Base-by-base conservation (phyloP, 1,139 yeast species). In the Suhomyces bribrorum region DNA sequence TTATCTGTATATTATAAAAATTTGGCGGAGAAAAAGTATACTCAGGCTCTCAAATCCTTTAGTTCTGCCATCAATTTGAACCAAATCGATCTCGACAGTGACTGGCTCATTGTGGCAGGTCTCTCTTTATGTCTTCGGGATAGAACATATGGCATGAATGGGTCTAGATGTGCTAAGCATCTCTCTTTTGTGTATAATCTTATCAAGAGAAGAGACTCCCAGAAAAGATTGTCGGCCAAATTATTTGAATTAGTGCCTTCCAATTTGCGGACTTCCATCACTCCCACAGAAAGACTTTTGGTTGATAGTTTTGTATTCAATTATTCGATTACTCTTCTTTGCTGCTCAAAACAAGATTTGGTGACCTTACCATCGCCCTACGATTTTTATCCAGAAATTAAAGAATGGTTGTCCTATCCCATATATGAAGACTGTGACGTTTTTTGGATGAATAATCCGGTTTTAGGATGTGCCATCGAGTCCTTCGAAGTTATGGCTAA, bases 401-500 rank as follows among this genome's bases (percentile, higher is more conserved):
- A 59, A 16, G 47, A 48, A 3, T 55, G 62, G 43, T 47, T 69
- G 23, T 51, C 56, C 14, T 51, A 54, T 3, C 64, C 69, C 1
- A 45, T 68, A 2, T 65, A 60, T 26, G 31, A 40, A 65, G 28
- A 49, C 23, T 40, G 48, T 29, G 45, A 47, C 5, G 41, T 46
- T 3, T 25, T 29, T 9, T 49, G 53, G 53, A 45, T 49, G 44
- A 49, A 49, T 25, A 49, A 49, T 22, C 53, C 53, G 0, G 50
- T 49, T 5, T 22, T 48, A 22, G 53, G 53, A 5, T 46, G 48
- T 7, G 48, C 53, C 2, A 30, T 43, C 2, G 49, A 46, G 15
- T 32, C 51, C 7, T 65, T 61, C 46, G 77, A 71, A 40, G 51
- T 66, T 7, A 51, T 61, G 8, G 64, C 72, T 14, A 73, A 73